Conservation (phyloP, 208 protist species). For the Leishmania martiniquensis region DNA sequence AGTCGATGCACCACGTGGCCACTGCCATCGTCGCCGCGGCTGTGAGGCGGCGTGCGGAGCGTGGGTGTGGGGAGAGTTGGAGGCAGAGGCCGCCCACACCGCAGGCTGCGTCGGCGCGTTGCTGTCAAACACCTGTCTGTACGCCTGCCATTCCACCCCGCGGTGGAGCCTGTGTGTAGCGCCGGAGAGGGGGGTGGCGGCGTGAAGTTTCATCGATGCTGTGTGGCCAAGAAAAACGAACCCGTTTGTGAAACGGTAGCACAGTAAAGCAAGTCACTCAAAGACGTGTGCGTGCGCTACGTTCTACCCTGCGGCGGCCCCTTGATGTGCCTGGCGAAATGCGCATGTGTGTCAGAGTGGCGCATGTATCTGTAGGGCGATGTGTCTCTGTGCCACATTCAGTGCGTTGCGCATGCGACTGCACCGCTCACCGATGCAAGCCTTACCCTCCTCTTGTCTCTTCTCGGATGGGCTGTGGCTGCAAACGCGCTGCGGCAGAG, state of each 20-base stretch:
- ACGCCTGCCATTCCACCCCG: background rate
- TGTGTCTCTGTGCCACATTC: background rate
- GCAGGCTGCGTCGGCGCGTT: background rate
- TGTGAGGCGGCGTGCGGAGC: background rate
- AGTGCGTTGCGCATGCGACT: background rate
- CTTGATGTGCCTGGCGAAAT: no score
- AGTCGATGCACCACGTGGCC: background rate
- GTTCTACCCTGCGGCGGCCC: background rate
- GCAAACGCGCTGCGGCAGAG: background rate
- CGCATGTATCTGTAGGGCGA: no score
- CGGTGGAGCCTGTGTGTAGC: background rate
- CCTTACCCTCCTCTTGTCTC: background rate
- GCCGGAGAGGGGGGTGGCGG: background rate
- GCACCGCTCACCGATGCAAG: background rate
- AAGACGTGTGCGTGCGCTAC: background rate
- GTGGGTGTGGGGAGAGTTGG: background rate
- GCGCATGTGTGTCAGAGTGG: no score
- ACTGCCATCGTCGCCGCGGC: background rate
- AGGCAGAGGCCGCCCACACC: background rate
- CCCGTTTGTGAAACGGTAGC: background rate
- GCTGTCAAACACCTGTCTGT: background rate
- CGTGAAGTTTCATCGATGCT: no score
- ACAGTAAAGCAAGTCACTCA: background rate
- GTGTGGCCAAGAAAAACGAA: background rate
- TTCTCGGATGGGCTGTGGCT: background rate